Evolutionary conservation across 768 basidiomycete species (phyloP).

Genomic region (Mrakia blollopis): DNA sequence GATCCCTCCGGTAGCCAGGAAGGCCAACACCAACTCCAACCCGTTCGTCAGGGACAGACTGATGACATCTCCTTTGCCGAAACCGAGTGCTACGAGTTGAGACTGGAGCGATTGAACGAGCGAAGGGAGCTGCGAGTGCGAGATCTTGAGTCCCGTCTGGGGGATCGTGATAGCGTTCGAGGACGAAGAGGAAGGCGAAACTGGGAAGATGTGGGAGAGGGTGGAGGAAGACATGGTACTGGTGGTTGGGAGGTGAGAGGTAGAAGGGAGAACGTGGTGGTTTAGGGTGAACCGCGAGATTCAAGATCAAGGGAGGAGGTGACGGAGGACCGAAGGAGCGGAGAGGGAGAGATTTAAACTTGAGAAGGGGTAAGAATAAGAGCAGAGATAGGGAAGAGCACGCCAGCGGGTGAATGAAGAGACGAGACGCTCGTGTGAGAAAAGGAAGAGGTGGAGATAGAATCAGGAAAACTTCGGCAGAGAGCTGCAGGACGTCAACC

Average conservation of each 20-base stretch:
- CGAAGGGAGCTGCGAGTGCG: background rate
- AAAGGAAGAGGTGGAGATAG: too few relatives aligned
- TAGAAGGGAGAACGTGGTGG: background rate
- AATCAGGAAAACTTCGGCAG: too few relatives aligned
- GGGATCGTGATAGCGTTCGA: conserved; percentile 16
- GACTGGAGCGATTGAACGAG: conserved; percentile 9
- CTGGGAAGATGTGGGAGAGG: conserved; percentile 16
- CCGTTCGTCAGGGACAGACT: conserved; percentile 15
- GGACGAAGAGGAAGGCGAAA: background rate
- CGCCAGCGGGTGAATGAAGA: too few relatives aligned
- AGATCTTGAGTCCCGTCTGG: background rate
- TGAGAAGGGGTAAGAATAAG: too few relatives aligned
- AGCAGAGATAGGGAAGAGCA: too few relatives aligned
- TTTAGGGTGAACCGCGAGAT: too few relatives aligned
- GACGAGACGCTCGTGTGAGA: too few relatives aligned
- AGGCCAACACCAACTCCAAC: conserved; percentile 10
- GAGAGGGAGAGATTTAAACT: too few relatives aligned
- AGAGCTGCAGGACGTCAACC: too few relatives aligned
- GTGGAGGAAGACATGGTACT: conserved; percentile 5
- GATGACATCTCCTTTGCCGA: conserved; percentile 24
- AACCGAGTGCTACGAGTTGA: conserved; percentile 6
- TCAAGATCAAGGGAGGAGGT: background rate
- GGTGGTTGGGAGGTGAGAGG: background rate
- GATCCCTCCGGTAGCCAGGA: conserved; percentile 23
- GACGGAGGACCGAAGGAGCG: background rate